Percentiles rank a stretch among this genome's conserved stretches.
phyloP scores from a whole-genome alignment of 495 filamentous ascomycete genomes.

The Astrocystis sublimbata region DNA sequence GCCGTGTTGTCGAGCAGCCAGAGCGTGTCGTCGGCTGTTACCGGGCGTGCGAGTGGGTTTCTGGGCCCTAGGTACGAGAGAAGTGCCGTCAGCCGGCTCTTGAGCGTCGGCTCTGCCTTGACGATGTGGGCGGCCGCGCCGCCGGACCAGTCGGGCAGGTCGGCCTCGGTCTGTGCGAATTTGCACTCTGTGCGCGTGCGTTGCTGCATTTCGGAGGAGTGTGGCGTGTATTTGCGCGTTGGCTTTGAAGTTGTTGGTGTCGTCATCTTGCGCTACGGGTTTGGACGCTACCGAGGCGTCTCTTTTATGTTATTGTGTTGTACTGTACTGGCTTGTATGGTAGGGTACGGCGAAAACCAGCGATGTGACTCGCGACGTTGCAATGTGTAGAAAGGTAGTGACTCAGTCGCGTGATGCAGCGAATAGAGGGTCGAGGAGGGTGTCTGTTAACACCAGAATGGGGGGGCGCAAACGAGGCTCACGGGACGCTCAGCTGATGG shows the following conservation, averaged over 20 bases:
- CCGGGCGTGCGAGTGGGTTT: constrained; percentile 45
- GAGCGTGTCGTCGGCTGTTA: constrained; percentile 60
- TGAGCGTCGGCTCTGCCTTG: constrained; percentile 15
- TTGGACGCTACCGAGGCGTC: neutral
- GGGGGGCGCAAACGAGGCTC: constrained; percentile 5
- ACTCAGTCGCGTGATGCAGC: constrained; percentile 24
- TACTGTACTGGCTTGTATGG: too few relatives aligned
- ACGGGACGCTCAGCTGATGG: neutral
- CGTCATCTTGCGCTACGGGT: constrained; percentile 22
- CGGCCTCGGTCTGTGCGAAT: constrained; percentile 45
- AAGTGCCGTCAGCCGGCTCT: constrained; percentile 34
- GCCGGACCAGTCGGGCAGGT: constrained; percentile 34
- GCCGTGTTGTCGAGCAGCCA: constrained; percentile 94
- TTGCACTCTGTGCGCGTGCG: constrained; percentile 42
- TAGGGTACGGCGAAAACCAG: too few relatives aligned
- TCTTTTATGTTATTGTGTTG: neutral
- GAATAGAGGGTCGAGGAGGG: constrained; percentile 4
- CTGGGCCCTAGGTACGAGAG: constrained; percentile 49
- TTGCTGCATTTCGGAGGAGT: constrained; percentile 38
- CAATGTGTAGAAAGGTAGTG: constrained; percentile 14
- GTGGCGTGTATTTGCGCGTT: constrained; percentile 18
- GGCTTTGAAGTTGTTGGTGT: too few relatives aligned
- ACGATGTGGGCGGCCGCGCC: constrained; percentile 16
- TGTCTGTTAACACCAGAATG: too few relatives aligned
- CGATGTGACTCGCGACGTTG: neutral